Evolutionary conservation across 2,329 filamentous ascomycete genomes (phyloP), one percentile per base, ranked within the genome.

Genomic region (Monosporascus cannonballus): DNA sequence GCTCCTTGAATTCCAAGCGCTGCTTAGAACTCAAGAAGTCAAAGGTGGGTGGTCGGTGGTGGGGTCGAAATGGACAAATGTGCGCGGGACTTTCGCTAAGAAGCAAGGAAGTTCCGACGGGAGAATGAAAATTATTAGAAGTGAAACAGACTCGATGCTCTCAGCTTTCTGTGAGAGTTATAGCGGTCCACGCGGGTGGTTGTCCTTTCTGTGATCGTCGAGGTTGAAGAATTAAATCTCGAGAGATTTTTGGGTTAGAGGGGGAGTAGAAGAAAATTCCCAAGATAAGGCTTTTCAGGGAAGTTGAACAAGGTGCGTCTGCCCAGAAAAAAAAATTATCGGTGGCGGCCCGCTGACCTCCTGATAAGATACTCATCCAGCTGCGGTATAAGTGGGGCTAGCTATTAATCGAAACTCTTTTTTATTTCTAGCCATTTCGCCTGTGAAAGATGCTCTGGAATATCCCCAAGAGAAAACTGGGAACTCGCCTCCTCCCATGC

Each of bases 1-100:
- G 74, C 83, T 81, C 70, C 78, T 79, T 79, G 83, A 82, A 85
- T 82, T 86, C 84, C 88, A 90, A 87, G 85, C 87, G 74, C 78
- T 77, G 85, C 81, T 85, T 87, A 83, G 79, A 83, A 90, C 81
- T 86, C 84, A 84, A 79, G 76, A 69, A 69, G 54, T 58, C 50
- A 52, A 55, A 56, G 55, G 59, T 62, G 56, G 60, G 58, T 66
- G 67, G 65, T 64, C 57, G 64, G 61, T 70, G 68, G 69, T 68
- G 71, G 70, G 71, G 71, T 67, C 57, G 56, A 56, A 52, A 56
- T 62, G 38, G 38, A 55, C 59, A 59, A 54, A 51, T 48, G 53
- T 50, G 63, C 57, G 56, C 52, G 64, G 64, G 57, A 44, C 53
- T 53, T 46, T 53, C 62, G 60, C 61, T 56, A 60, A 54, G 46